These are phyloP conservation scores for Shiraia bambusicola DNA, from an alignment of 2,329 filamentous ascomycete species.

Conservation along the genomic window DNA sequence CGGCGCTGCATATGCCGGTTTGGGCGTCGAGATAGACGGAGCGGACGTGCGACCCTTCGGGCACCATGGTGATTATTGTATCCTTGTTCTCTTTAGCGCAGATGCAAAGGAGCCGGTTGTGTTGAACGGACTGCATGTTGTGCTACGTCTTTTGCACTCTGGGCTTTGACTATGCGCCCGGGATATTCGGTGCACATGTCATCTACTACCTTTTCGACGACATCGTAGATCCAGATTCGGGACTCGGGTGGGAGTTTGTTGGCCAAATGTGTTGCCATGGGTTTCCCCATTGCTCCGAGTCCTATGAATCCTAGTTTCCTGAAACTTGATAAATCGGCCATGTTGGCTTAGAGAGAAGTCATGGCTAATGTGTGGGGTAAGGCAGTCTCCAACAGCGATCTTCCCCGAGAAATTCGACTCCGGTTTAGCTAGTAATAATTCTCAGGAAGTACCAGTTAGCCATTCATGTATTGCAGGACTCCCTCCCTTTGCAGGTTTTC, in stretches of 20 bases:
- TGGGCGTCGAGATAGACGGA: conserved; percentile 52
- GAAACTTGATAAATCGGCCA: conserved; percentile 25
- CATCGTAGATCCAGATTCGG: conserved; percentile 53
- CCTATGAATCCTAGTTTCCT: conserved; percentile 52
- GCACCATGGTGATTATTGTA: conserved; percentile 56
- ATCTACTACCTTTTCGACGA: conserved; percentile 48
- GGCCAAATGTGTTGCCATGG: conserved; percentile 55
- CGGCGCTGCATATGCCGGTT: conserved; percentile 47
- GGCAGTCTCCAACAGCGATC: no score
- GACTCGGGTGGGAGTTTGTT: conserved; percentile 49
- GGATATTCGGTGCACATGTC: conserved; percentile 47
- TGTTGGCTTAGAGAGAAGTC: conserved; percentile 5
- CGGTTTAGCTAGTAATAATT: conserved; percentile 1
- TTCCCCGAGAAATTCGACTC: neutral
- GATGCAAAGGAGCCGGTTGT: conserved; percentile 3
- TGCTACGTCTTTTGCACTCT: conserved; percentile 52
- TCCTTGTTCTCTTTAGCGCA: conserved; percentile 39
- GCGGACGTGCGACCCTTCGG: conserved; percentile 55
- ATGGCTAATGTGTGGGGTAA: no score
- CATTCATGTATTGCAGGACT: neutral
- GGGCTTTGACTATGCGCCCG: conserved; percentile 42
- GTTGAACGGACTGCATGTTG: conserved; percentile 48
- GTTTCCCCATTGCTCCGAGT: conserved; percentile 58
- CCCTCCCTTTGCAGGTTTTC: no score
- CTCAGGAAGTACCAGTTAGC: neutral